Base-by-base conservation (phyloP, 768 basidiomycete genomes). In the Mycena belliarum region DNA sequence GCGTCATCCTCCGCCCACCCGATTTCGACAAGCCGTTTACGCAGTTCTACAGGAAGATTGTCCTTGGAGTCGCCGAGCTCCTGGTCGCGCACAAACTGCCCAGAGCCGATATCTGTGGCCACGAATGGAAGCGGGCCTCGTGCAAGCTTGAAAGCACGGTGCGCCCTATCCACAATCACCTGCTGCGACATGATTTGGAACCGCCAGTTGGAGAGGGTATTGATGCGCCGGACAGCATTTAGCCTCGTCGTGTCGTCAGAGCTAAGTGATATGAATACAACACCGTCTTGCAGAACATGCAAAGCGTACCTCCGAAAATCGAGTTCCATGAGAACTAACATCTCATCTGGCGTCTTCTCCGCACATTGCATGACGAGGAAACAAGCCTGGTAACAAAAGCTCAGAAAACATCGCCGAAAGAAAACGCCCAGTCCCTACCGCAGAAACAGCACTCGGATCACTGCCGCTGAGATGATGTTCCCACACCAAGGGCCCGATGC, bases 331-430 rank as follows among this genome's bases (percentile, higher is more conserved):
- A 78, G 63, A 3, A 75, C 72, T 10, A 79, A 59, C 35, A 86
- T 71, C n/a, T 82, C 79, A 32, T 73, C 54, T 0, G 84, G 75
- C 0, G 71, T 72, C 70, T 82, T 87, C 68, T 90, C 89, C 0
- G 85, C 87, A 61, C 82, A 87, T 68, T 88, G 86, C 86, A 89
- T 89, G 24, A 84, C 57, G 23, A 91, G 71, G 66, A 86, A 90
- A 63, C 82, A 85, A 5, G 82, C 77, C 84, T 85, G 56, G 15
- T 49, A 49, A 55, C 23, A 26, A 25, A 51, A 18, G n/a, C n/a
- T 46, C 29, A 49, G 25, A 15, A 48, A 40, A 11, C 23, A 45
- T 9, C 16, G 9, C 47, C 43, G 20, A 14, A n/a, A 24, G 15
- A 8, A 6, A 52, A 32, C 44, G 3, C 46, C 33, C 14, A 54